Evolutionary conservation across 257 asterid genomes (phyloP).

Genomic region (Plantago elongata): DNA sequence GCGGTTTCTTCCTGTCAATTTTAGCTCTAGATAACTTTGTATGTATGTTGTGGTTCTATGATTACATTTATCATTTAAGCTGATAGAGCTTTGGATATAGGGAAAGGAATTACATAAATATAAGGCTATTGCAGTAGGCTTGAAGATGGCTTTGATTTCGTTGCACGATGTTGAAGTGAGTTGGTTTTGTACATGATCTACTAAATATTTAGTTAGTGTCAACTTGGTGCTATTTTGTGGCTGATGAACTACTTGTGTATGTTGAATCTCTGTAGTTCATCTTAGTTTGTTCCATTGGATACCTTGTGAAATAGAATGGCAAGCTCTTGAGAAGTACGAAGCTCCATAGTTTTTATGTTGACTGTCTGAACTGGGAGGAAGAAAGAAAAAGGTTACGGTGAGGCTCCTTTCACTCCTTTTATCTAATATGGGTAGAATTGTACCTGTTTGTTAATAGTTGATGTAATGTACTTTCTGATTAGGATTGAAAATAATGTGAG

Average conservation of each 20-base stretch:
- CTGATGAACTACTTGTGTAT: not conserved
- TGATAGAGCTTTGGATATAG: slow-evolving; percentile 29
- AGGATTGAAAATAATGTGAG: too few relatives aligned
- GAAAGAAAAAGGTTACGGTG: slow-evolving; percentile 56
- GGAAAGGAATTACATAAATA: slow-evolving; percentile 70
- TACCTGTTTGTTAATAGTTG: too few relatives aligned
- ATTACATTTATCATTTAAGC: not conserved
- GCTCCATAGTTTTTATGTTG: slow-evolving; percentile 61
- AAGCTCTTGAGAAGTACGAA: slow-evolving; percentile 77
- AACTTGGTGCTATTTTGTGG: not conserved
- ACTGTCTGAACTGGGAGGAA: slow-evolving; percentile 92
- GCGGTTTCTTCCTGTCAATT: not conserved
- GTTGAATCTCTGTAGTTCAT: slow-evolving; percentile 13
- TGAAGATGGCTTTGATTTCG: slow-evolving; percentile 82
- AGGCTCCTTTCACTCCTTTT: slow-evolving; percentile 15
- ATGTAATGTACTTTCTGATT: too few relatives aligned
- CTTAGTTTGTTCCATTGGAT: slow-evolving; percentile 18
- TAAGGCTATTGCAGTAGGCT: slow-evolving; percentile 90
- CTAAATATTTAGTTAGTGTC: not conserved
- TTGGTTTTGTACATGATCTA: not conserved
- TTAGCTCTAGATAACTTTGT: not conserved
- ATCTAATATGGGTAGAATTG: not conserved
- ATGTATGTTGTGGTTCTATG: not conserved
- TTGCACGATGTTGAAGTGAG: slow-evolving; percentile 95
- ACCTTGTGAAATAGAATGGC: slow-evolving; percentile 59